phyloP scores from a whole-genome alignment of 2,329 filamentous ascomycete genomes.

The Arthrobotrys musiformis region DNA sequence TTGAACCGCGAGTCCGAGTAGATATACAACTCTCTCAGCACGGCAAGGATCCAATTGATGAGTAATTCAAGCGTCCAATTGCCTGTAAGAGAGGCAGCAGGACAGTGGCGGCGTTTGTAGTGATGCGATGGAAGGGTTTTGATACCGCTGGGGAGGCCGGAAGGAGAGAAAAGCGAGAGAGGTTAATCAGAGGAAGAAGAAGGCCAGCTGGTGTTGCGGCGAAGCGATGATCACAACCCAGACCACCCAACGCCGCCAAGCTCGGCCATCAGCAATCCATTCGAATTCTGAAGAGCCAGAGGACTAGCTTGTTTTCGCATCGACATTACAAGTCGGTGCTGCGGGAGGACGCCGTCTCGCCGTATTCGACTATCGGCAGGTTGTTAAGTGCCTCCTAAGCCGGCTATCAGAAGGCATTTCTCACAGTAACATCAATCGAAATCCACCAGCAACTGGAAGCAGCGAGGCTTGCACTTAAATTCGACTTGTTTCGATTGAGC shows the following conservation, averaged over 20 bases:
- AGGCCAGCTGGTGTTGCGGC: slow-evolving; percentile 37
- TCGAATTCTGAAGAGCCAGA: neutral
- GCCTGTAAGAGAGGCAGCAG: neutral
- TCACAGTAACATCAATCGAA: neutral
- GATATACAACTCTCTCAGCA: neutral
- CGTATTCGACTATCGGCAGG: neutral
- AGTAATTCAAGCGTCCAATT: slow-evolving; percentile 3
- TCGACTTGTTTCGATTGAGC: neutral
- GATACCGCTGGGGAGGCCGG: neutral
- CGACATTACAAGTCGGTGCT: slow-evolving; percentile 3
- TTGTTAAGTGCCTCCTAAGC: neutral
- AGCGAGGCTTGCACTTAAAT: neutral
- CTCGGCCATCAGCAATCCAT: slow-evolving; percentile 10
- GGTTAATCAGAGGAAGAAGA: slow-evolving; percentile 11
- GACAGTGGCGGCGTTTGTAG: neutral
- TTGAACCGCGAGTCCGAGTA: neutral
- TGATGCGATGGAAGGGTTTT: neutral
- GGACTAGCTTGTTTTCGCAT: neutral
- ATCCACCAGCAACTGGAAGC: neutral
- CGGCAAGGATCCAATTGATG: slow-evolving; percentile 44
- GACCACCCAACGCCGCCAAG: slow-evolving; percentile 43
- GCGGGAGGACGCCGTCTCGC: neutral
- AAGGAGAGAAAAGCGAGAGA: neutral
- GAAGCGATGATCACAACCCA: slow-evolving; percentile 30
- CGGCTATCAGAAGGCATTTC: neutral